These are phyloP conservation scores for Orbilia brochopaga DNA, from an alignment of 2,329 filamentous ascomycete genomes.

Conservation along the genomic window DNA sequence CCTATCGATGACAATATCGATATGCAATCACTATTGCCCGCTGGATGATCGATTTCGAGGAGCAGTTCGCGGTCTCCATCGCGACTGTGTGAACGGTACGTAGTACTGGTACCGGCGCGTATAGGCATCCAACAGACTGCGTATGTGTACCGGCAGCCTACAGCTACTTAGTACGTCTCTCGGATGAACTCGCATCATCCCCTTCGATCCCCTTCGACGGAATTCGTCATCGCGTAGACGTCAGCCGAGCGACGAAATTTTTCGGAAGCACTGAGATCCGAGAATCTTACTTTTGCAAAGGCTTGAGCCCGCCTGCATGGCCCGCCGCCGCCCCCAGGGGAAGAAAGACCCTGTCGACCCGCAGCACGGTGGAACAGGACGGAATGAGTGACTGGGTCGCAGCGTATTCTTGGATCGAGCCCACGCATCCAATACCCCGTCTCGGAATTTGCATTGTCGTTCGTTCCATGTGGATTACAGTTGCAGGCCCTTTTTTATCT, in stretches of 20 bases:
- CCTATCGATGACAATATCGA: too few species aligned
- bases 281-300: too few species aligned
- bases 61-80: too few species aligned
- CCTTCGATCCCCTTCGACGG: neutral
- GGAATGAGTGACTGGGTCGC: too few species aligned
- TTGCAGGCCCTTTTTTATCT: constrained; percentile 3
- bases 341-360: constrained; percentile 4
- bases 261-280: constrained; percentile 35
- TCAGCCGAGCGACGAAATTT: neutral
- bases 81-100: too few species aligned
- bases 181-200: too few species aligned
- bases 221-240: constrained; percentile 1
- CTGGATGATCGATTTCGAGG: too few species aligned
- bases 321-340: constrained; percentile 3
- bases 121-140: too few species aligned
- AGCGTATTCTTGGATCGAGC: neutral
- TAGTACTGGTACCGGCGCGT: too few species aligned
- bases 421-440: constrained; percentile 21
- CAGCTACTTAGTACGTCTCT: too few species aligned
- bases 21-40: too few species aligned
- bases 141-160: too few species aligned
- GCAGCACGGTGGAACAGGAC: neutral
- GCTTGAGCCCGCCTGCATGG: constrained; percentile 10
- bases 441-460: constrained; percentile 22
- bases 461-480: constrained; percentile 11